Percentiles rank a stretch among this genome's conserved stretches.
Conservation (phyloP, 441 rosid species). For the Jatropha multifida region DNA sequence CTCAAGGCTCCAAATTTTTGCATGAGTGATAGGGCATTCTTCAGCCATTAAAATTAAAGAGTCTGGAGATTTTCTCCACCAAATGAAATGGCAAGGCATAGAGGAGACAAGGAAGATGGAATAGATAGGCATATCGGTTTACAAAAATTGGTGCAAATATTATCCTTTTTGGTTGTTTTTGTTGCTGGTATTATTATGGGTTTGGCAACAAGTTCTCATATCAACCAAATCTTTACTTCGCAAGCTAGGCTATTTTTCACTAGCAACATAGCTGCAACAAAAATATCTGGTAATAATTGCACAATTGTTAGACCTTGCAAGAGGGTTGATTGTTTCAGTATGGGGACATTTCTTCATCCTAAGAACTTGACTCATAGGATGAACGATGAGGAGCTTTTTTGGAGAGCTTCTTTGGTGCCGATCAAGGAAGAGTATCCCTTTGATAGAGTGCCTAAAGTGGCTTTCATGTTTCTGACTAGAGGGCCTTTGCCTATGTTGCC, state of each 20-base stretch:
- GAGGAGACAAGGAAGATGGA: conserved; percentile 56
- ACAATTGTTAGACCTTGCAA: conserved; percentile 32
- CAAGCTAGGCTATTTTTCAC: conserved; percentile 41
- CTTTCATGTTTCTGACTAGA: conserved; percentile 89
- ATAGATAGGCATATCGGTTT: conserved; percentile 54
- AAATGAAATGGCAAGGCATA: conserved; percentile 23
- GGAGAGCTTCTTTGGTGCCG: conserved; percentile 91
- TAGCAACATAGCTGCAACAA: conserved; percentile 24
- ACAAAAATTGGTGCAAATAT: conserved; percentile 63
- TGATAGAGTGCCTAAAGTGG: conserved; percentile 64
- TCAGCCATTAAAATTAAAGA: neutral
- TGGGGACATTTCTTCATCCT: conserved; percentile 47
- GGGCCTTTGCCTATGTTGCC: conserved; percentile 84
- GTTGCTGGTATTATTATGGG: conserved; percentile 82
- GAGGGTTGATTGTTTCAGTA: conserved; percentile 42
- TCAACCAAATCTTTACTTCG: conserved; percentile 58
- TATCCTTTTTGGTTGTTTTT: conserved; percentile 72
- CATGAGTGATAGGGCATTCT: neutral
- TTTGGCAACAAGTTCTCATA: conserved; percentile 67
- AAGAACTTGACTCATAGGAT: conserved; percentile 51
- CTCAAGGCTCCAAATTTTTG: neutral
- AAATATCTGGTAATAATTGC: conserved; percentile 31
- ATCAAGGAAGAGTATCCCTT: conserved; percentile 59
- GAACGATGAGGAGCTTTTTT: conserved; percentile 68
- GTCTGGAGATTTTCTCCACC: neutral